These are phyloP conservation scores for Fusarium sarcochroum DNA, from an alignment of 2,329 filamentous ascomycete genomes.

Conservation along the genomic window DNA sequence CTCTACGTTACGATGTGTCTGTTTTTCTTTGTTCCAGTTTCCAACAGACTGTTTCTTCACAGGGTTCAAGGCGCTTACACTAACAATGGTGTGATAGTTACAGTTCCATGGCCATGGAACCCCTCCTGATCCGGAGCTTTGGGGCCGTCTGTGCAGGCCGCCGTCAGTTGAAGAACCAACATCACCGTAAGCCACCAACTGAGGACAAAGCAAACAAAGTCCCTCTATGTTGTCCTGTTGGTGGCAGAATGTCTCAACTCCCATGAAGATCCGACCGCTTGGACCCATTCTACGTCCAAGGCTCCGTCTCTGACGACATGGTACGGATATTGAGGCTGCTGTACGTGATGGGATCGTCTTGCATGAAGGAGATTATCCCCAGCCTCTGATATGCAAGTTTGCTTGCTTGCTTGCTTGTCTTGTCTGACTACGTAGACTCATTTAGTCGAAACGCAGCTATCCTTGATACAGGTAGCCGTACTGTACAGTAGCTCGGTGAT, in stretches of 20 bases:
- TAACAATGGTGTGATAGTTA: slow-evolving; percentile 19
- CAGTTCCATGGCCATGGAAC: slow-evolving; percentile 30
- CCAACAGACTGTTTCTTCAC: background rate
- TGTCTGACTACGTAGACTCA: background rate
- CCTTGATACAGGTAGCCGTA: slow-evolving; percentile 12
- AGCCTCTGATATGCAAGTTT: slow-evolving; percentile 21
- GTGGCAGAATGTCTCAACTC: slow-evolving; percentile 6
- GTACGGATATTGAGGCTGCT: slow-evolving; percentile 24
- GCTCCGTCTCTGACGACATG: slow-evolving; percentile 29
- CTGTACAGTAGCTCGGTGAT: slow-evolving; percentile 22
- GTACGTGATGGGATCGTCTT: slow-evolving; percentile 16
- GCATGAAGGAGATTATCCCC: slow-evolving; percentile 22
- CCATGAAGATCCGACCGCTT: slow-evolving; percentile 31
- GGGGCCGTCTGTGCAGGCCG: slow-evolving; percentile 21
- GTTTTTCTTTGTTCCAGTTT: slow-evolving; percentile 12
- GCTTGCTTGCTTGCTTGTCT: slow-evolving; percentile 1
- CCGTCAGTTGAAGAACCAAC: slow-evolving; percentile 10
- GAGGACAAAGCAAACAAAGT: slow-evolving; percentile 16
- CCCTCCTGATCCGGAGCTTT: slow-evolving; percentile 23
- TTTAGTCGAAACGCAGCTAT: slow-evolving; percentile 33
- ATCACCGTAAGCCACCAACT: slow-evolving; percentile 27
- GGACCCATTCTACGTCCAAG: slow-evolving; percentile 6
- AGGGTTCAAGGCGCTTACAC: slow-evolving; percentile 13
- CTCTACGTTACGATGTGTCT: slow-evolving; percentile 1
- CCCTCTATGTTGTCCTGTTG: slow-evolving; percentile 2